These are phyloP conservation scores for Carex sylvatica DNA, from an alignment of 202 grass and related monocot genomes.

Conservation along the genomic window DNA sequence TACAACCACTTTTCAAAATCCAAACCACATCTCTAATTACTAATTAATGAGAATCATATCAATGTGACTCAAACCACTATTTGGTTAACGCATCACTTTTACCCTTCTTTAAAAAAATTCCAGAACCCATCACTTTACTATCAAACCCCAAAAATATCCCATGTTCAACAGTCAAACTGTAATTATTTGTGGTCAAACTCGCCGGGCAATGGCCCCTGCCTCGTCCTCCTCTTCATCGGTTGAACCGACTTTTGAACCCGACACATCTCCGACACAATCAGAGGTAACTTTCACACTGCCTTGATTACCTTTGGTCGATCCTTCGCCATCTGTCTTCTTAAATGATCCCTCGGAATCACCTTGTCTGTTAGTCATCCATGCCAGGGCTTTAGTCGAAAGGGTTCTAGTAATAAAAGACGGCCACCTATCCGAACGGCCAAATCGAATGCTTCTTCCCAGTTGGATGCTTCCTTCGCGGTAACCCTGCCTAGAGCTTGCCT, in stretches of 20 bases:
- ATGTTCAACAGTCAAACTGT: constrained; percentile 1
- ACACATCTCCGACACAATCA: constrained; percentile 46
- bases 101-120: background rate
- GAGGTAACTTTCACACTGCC: constrained; percentile 20
- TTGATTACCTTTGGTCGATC: background rate
- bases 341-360: constrained; percentile 44
- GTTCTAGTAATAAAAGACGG: constrained; percentile 60
- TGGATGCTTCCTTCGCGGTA: constrained; percentile 40
- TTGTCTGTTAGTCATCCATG: constrained; percentile 31
- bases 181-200: too few relatives aligned
- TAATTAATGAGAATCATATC: background rate
- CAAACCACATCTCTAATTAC: background rate
- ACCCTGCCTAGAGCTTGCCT: constrained; percentile 45
- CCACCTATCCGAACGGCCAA: constrained; percentile 43
- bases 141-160: background rate
- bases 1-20: background rate
- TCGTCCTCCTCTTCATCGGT: constrained; percentile 47
- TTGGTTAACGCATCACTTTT: constrained; percentile 10
- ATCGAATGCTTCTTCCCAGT: constrained; percentile 31
- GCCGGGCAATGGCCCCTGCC: constrained; percentile 37
- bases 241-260: constrained; percentile 29
- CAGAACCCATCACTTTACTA: background rate
- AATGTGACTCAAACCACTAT: background rate
- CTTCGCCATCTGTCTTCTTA: constrained; percentile 23
- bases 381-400: constrained; percentile 43